Base-by-base conservation (phyloP, 805 yeast genomes). In the Starmerella kuoi region DNA sequence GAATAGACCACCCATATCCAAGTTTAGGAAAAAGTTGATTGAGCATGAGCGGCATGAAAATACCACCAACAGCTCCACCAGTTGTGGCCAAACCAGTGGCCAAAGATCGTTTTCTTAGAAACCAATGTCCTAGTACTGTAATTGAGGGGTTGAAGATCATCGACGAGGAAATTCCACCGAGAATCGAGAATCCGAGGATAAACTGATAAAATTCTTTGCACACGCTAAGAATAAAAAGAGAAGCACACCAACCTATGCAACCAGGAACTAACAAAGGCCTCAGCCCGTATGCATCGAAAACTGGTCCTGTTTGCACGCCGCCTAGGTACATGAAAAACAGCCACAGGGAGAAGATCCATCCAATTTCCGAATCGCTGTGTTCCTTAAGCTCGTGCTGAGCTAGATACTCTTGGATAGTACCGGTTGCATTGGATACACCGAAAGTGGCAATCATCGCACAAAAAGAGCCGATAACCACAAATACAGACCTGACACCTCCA, bases 51-150 rank as follows among this genome's bases (percentile, higher is more conserved):
- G 86, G 83, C 53, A 74, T 70, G 5, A 74, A 54, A 5, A 76
- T 64, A 4, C 85, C 86, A 1, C 84, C 85, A 3, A 74, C 58
- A 2, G 80, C 71, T 1, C 83, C 84, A 4, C 84, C 85, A 14
- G 74, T 58, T 43, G 77, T 70, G 3, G 79, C 76, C 2, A 76
- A 47, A 0, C 84, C 82, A 19, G 76, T 63, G 3, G 77, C 81
- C 40, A 67, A 56, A 1, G 79, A 82, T 47, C 84, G 64, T 42
- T 67, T 70, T 20, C 59, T 60, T 40, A 61, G 52, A 50, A 79
- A 79, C 73, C 79, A 78, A 50, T 79, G 86, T 35, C 78, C 70
- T 3, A 76, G 57, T 12, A 69, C 74, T 2, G 78, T 71, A 2
- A 75, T 55, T 19, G 69, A 55, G 0, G 83, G 82, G 12, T 73